Evolutionary conservation across 78 protist species (phyloP).

Genomic region (Polysphondylium violaceum): DNA sequence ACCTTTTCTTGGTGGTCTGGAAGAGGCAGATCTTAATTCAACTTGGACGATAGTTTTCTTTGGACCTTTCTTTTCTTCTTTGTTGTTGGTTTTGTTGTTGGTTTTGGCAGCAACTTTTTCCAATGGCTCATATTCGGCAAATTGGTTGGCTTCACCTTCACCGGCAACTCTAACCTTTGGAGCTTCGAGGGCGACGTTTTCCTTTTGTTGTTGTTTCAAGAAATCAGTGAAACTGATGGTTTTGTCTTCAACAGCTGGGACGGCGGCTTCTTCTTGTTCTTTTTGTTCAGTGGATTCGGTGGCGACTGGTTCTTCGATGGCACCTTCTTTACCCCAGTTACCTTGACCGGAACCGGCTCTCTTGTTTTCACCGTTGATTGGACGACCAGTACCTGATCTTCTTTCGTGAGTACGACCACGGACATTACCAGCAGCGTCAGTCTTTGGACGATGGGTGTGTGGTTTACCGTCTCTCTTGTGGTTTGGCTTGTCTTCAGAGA

Average conservation of each 20-base stretch:
- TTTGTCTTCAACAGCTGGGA: slow-evolving; percentile 50
- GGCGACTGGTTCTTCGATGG: background rate
- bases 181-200: background rate
- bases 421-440: slow-evolving; percentile 57
- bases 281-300: slow-evolving; percentile 18
- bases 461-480: slow-evolving; percentile 63
- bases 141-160: slow-evolving; percentile 74
- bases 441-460: slow-evolving; percentile 20
- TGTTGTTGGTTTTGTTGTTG: slow-evolving; percentile 15
- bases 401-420: slow-evolving; percentile 69
- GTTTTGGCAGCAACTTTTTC: slow-evolving; percentile 34
- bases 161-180: slow-evolving; percentile 70
- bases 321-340: slow-evolving; percentile 72
- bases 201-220: slow-evolving; percentile 41
- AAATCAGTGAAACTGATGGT: slow-evolving; percentile 41
- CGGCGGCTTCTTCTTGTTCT: background rate
- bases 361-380: slow-evolving; percentile 41
- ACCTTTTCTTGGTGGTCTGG: background rate
- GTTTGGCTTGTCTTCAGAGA: slow-evolving; percentile 7
- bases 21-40: slow-evolving; percentile 12
- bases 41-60: slow-evolving; percentile 49
- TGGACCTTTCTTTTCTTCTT: slow-evolving; percentile 60
- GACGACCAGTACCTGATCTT: slow-evolving; percentile 71
- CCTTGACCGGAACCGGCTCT: slow-evolving; percentile 68
- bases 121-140: slow-evolving; percentile 68